Base-by-base conservation (phyloP, 345 rosid genomes). In the Kernera saxatilis region DNA sequence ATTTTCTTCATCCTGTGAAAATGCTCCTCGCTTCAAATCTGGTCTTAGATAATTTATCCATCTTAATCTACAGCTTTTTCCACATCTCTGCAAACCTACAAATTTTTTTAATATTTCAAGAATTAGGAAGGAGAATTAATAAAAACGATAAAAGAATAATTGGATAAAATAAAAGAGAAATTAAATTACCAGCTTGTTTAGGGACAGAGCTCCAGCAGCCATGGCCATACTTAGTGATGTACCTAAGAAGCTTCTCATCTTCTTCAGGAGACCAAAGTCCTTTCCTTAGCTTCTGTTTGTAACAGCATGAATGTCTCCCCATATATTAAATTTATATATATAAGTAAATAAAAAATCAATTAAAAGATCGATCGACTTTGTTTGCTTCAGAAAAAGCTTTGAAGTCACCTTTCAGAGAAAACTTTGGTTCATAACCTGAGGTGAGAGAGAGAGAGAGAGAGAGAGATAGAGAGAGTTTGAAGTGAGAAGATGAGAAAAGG, bases 181-280 rank as follows among this genome's bases (percentile, higher is more conserved):
- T 1, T 26, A 7, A 45, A 15, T 15, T 67, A 74, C 98, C 98
- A 66, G 98, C 96, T 82, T 81, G 94, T 69, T 93, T 93, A 30
- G 98, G 98, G 73, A 93, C 98, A 82, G 98, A 90, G 71, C 98
- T 93, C 98, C 98, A 93, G 62, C 97, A 93, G 1, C 98, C 97
- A 79, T 90, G 97, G 46, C 98, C 98, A 45, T 79, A 81, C 83
- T 90, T 85, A 14, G 98, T 93, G 72, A 93, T 90, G 75, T 90
- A 87, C 48, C 89, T 77, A 39, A 90, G 78, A 53, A 93, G 97
- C 73, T 88, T 93, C 85, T 93, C 98, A 75, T 93, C 98, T 73
- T 93, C 98, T 77, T 93, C 97, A 26, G 98, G 98, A 14, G 98
- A 93, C 98, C 98, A 93, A 32, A 93, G 88, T n/a, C 98, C 98